Evolutionary conservation across 352 stramenopile genomes (phyloP).

Genomic region (Phytopythium aichiense): DNA sequence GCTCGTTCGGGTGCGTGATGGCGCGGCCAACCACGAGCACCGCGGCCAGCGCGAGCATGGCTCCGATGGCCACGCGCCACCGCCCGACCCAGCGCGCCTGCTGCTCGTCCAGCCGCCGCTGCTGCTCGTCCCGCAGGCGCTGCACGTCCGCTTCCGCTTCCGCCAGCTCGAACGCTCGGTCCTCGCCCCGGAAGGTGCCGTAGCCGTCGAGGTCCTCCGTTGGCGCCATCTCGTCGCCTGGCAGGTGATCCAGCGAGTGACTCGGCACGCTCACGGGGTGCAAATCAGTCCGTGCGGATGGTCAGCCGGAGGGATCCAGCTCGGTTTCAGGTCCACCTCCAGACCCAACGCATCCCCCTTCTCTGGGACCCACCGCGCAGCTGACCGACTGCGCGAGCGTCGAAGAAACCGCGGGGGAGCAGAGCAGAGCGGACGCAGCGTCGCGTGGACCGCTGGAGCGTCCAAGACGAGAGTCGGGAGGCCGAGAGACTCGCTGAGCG

Average conservation of each 20-base stretch:
- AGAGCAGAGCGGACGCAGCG: too few relatives aligned
- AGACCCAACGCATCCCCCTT: too few relatives aligned
- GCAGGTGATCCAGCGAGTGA: not conserved
- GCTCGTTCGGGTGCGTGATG: not conserved
- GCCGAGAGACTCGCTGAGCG: too few relatives aligned
- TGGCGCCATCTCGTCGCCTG: not conserved
- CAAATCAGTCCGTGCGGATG: not conserved
- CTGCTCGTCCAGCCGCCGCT: not conserved
- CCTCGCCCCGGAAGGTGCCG: slow-evolving; percentile 4
- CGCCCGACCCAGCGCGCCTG: not conserved
- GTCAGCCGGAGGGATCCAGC: not conserved
- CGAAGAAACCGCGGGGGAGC: too few relatives aligned
- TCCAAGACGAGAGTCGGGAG: too few relatives aligned
- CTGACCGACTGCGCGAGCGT: not conserved
- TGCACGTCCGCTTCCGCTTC: not conserved
- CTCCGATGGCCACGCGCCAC: not conserved
- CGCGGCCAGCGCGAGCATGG: slow-evolving; percentile 7
- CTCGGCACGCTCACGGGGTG: not conserved
- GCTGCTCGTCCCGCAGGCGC: not conserved
- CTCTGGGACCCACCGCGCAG: not conserved
- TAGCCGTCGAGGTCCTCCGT: not conserved
- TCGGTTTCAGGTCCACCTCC: not conserved
- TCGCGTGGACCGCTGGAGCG: too few relatives aligned
- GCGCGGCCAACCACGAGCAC: slow-evolving; percentile 8
- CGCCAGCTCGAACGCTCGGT: not conserved